These are phyloP conservation scores for Harrya chromipes DNA, from an alignment of 768 basidiomycete genomes.

Conservation along the genomic window DNA sequence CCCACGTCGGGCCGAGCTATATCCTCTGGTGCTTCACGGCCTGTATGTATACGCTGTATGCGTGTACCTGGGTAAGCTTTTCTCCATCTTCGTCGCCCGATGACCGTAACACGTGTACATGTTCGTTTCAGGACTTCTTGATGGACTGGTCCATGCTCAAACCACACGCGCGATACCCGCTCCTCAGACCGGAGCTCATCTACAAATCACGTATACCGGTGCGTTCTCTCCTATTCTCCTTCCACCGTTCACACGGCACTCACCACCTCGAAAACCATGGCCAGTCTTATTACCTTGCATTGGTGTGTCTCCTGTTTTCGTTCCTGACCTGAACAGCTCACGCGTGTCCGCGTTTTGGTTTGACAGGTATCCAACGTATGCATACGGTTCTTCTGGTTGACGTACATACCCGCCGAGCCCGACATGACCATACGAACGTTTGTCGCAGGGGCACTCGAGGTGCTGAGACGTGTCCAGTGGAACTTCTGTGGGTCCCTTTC, in stretches of 20 bases:
- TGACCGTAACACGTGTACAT: background rate
- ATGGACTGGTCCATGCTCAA: slow-evolving; percentile 91
- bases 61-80: slow-evolving; percentile 68
- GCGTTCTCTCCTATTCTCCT: slow-evolving; percentile 11
- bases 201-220: slow-evolving; percentile 66
- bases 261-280: background rate
- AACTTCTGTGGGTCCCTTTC: slow-evolving; percentile 67
- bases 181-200: slow-evolving; percentile 72
- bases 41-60: slow-evolving; percentile 64
- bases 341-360: too few species aligned
- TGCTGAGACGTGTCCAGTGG: slow-evolving; percentile 83
- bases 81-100: background rate
- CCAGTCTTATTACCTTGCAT: slow-evolving; percentile 76
- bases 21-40: slow-evolving; percentile 68
- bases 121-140: slow-evolving; percentile 62
- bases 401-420: slow-evolving; percentile 64
- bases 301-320: slow-evolving; percentile 41
- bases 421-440: slow-evolving; percentile 58
- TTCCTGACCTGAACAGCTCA: background rate
- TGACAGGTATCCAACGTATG: slow-evolving; percentile 55
- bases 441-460: slow-evolving; percentile 67
- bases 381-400: slow-evolving; percentile 78
- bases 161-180: slow-evolving; percentile 47
- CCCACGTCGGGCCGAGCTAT: slow-evolving; percentile 47
- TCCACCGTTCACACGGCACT: background rate